phyloP scores from a whole-genome alignment of 2,329 filamentous ascomycete genomes.

The Daldinia sp. region DNA sequence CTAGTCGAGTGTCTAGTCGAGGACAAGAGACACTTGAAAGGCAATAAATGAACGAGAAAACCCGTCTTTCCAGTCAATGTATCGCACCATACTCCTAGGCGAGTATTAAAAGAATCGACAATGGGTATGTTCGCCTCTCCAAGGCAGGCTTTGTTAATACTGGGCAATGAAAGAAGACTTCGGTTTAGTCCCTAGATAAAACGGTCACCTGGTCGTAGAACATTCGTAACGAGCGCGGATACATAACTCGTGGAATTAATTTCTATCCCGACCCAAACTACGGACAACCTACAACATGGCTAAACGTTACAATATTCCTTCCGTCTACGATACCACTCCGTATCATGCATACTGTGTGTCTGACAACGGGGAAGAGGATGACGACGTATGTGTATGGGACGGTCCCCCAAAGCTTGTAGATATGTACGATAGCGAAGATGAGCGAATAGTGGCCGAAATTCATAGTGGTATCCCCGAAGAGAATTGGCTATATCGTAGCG shows the following conservation, averaged over 20 bases:
- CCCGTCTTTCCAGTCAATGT: too few relatives aligned
- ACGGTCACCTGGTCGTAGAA: neutral
- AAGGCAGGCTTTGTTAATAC: neutral
- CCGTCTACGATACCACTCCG: constrained; percentile 33
- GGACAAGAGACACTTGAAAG: neutral
- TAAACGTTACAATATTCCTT: neutral
- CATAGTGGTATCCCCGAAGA: neutral
- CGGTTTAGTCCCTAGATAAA: constrained; percentile 8
- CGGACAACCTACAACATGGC: neutral
- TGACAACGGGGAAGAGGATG: constrained; percentile 36
- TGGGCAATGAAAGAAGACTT: neutral
- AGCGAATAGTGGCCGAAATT: constrained; percentile 4
- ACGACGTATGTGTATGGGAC: constrained; percentile 39
- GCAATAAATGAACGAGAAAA: neutral
- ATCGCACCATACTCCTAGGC: too few relatives aligned
- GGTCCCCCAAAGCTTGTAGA: constrained; percentile 24
- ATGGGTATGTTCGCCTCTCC: neutral
- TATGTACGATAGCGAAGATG: constrained; percentile 22
- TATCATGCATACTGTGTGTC: constrained; percentile 36
- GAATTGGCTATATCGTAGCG: neutral
- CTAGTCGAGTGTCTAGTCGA: neutral
- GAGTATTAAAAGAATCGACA: neutral
- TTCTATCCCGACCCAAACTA: neutral
- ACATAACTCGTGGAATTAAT: neutral
- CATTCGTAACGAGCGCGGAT: neutral